These are phyloP conservation scores for Mycotypha africana DNA, from an alignment of 371 early-diverging fungal species.

Conservation along the genomic window DNA sequence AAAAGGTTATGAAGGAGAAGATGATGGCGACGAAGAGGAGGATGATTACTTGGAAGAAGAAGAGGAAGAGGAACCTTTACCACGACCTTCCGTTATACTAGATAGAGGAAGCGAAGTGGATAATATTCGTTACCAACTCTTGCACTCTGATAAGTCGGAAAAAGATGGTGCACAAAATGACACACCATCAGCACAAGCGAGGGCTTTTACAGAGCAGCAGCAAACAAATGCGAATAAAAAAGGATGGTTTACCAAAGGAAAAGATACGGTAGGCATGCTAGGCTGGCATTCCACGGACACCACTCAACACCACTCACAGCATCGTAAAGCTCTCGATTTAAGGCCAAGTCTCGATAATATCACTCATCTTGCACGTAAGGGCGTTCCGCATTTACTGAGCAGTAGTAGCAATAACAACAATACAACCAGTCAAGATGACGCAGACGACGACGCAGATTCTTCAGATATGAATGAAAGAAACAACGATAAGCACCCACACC, in stretches of 20 bases:
- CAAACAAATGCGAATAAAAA: conserved; percentile 3
- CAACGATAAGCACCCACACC: too few species aligned
- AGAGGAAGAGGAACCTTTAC: conserved; percentile 12
- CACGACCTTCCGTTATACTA: conserved; percentile 17
- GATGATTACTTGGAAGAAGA: conserved; percentile 1
- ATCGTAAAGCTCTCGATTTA: conserved; percentile 30
- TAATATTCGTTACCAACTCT: conserved; percentile 19
- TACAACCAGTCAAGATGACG: too few species aligned
- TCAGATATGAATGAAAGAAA: conserved; percentile 10
- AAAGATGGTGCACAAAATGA: neutral
- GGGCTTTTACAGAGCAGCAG: too few species aligned
- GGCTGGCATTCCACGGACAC: conserved; percentile 11
- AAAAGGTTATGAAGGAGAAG: conserved; percentile 5
- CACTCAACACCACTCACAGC: too few species aligned
- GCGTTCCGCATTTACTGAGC: conserved; percentile 1
- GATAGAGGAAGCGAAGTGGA: conserved; percentile 27
- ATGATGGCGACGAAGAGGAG: conserved; percentile 2
- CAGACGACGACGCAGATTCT: conserved; percentile 10
- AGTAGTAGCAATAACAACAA: too few species aligned
- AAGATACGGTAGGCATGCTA: too few species aligned
- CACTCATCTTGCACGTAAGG: conserved; percentile 19
- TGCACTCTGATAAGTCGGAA: conserved; percentile 12
- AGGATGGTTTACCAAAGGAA: conserved; percentile 15
- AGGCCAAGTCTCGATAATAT: conserved; percentile 26
- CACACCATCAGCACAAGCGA: conserved; percentile 5